Evolutionary conservation across 805 yeast species (phyloP).

Genomic region (Ogataea dorogensis): DNA sequence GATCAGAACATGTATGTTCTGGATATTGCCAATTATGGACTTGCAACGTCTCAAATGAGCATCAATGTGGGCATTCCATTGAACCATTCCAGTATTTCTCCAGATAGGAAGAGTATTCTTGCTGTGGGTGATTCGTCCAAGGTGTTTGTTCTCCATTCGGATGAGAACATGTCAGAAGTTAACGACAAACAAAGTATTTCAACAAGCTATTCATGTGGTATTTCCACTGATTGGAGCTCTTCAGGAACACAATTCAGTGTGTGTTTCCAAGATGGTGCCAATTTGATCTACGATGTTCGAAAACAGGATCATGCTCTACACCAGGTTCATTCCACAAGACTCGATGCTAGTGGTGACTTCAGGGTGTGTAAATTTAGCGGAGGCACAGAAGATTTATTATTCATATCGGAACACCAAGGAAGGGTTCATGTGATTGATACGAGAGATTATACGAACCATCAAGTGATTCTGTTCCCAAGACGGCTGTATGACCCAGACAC

Average conservation of each 20-base stretch:
- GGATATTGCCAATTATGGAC: conserved; percentile 49
- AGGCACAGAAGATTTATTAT: conserved; percentile 71
- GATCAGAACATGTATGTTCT: conserved; percentile 70
- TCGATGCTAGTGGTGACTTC: conserved; percentile 41
- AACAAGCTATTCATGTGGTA: conserved; percentile 74
- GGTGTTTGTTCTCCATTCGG: conserved; percentile 55
- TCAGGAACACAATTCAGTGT: conserved; percentile 73
- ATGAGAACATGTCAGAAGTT: conserved; percentile 28
- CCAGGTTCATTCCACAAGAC: conserved; percentile 59
- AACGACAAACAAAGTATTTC: conserved; percentile 36
- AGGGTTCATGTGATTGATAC: conserved; percentile 83
- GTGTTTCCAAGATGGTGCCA: conserved; percentile 83
- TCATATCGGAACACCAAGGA: conserved; percentile 81
- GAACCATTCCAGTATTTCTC: conserved; percentile 71
- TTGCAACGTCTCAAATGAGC: conserved; percentile 32
- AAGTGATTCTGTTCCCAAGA: conserved; percentile 67
- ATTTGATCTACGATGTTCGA: conserved; percentile 74
- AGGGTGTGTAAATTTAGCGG: conserved; percentile 51
- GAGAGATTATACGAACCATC: conserved; percentile 69
- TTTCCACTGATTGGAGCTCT: conserved; percentile 76
- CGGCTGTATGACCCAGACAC: conserved; percentile 15
- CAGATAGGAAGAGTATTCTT: conserved; percentile 54
- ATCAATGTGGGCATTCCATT: conserved; percentile 61
- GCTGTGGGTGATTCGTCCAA: conserved; percentile 79
- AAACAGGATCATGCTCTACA: conserved; percentile 52